phyloP scores from a whole-genome alignment of 2,329 filamentous ascomycete genomes.

The Xylariaceae sp. region DNA sequence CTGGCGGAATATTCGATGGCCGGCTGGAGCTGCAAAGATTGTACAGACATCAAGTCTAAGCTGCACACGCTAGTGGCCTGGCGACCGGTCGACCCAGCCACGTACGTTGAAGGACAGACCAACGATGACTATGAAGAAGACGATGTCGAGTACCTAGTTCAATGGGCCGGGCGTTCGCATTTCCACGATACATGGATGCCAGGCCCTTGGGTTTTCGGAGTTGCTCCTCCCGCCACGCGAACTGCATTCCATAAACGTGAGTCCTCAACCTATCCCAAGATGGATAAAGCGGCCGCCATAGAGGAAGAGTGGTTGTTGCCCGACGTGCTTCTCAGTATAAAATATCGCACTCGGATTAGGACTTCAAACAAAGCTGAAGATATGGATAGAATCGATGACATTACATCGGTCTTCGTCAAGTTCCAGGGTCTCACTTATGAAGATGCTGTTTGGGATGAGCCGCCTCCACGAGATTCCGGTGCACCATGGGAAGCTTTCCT shows the following conservation, averaged over 20 bases:
- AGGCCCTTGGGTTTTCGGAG: constrained; percentile 81
- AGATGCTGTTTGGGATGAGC: constrained; percentile 82
- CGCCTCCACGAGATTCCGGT: constrained; percentile 58
- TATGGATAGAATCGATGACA: constrained; percentile 62
- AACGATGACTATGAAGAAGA: constrained; percentile 60
- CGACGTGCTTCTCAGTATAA: constrained; percentile 83
- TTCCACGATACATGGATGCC: constrained; percentile 81
- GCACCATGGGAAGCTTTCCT: constrained; percentile 75
- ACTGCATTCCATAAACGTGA: constrained; percentile 70
- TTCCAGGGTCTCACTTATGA: constrained; percentile 90
- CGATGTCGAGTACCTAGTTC: constrained; percentile 86
- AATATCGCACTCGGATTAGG: constrained; percentile 48
- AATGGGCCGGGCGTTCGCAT: constrained; percentile 78
- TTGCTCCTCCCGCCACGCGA: constrained; percentile 58
- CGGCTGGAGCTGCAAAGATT: constrained; percentile 78
- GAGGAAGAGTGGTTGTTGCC: constrained; percentile 79
- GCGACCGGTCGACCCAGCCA: constrained; percentile 61
- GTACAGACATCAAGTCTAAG: constrained; percentile 57
- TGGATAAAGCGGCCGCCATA: constrained; percentile 71
- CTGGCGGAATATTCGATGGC: constrained; percentile 62
- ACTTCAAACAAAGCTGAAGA: constrained; percentile 62
- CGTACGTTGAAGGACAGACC: constrained; percentile 47
- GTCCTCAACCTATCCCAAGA: constrained; percentile 56
- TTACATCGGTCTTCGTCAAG: constrained; percentile 75
- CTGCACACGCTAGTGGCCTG: constrained; percentile 80